Conservation (phyloP, 495 filamentous ascomycete genomes). For the Xylaria longipes region DNA sequence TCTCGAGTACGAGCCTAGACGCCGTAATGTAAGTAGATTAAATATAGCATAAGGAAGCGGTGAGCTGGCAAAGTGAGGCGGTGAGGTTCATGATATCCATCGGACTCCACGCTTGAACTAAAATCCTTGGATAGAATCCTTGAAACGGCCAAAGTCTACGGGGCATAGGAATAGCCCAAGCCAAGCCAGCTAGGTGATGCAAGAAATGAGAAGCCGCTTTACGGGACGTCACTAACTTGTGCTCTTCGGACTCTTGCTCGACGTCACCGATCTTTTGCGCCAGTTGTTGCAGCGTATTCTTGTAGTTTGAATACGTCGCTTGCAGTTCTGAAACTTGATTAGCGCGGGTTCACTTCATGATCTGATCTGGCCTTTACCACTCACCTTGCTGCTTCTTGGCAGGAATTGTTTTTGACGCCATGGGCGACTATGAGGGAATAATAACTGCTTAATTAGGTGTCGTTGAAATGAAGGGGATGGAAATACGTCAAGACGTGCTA, state of each 20-base stretch:
- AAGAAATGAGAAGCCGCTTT: slow-evolving; percentile 21
- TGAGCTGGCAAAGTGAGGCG: slow-evolving; percentile 41
- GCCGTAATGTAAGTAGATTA: slow-evolving; percentile 38
- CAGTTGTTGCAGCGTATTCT: slow-evolving; percentile 90
- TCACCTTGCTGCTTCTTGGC: slow-evolving; percentile 87
- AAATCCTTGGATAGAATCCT: slow-evolving; percentile 24
- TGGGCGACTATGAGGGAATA: slow-evolving; percentile 27
- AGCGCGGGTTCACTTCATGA: slow-evolving; percentile 28
- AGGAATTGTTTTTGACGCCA: slow-evolving; percentile 51
- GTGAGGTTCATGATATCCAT: slow-evolving; percentile 37
- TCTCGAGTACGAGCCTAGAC: slow-evolving; percentile 91
- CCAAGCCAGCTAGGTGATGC: slow-evolving; percentile 31
- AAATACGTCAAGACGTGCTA: slow-evolving; percentile 16
- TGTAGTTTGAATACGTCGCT: slow-evolving; percentile 91
- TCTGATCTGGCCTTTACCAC: slow-evolving; percentile 21
- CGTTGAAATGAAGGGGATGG: background rate
- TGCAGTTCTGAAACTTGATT: slow-evolving; percentile 76
- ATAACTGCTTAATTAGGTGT: background rate
- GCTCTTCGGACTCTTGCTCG: slow-evolving; percentile 95
- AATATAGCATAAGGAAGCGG: slow-evolving; percentile 37
- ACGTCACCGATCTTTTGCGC: slow-evolving; percentile 97
- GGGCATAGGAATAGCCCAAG: slow-evolving; percentile 25
- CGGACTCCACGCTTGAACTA: slow-evolving; percentile 32
- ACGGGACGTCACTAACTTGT: slow-evolving; percentile 73
- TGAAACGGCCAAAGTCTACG: slow-evolving; percentile 30